Conservation (phyloP, 805 yeast species). For the Saccharomycopsis fodiens region DNA sequence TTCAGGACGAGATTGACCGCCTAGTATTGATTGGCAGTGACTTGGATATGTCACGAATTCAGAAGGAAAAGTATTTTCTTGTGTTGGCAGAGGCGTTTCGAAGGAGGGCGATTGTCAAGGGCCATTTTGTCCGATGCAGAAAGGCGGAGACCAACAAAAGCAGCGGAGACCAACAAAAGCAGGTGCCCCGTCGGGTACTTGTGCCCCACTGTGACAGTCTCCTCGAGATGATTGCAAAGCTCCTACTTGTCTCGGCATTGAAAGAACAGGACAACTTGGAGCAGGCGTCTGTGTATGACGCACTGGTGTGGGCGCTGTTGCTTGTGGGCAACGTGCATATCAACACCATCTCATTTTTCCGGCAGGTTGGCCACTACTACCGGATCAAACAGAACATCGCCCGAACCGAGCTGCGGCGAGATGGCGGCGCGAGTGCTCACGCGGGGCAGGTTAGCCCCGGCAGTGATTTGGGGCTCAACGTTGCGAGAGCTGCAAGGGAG, state of each 20-base stretch:
- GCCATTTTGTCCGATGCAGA: background rate
- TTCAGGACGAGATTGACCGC: no score
- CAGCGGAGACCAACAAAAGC: no score
- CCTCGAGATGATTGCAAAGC: slow-evolving; percentile 34
- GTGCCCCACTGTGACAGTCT: no score
- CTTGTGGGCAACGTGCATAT: slow-evolving; percentile 39
- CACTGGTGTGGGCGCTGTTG: slow-evolving; percentile 35
- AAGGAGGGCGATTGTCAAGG: slow-evolving; percentile 12
- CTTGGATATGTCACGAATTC: slow-evolving; percentile 2
- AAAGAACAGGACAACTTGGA: slow-evolving; percentile 33
- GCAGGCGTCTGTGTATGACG: slow-evolving; percentile 28
- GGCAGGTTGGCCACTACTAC: slow-evolving; percentile 29
- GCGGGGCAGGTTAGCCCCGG: no score
- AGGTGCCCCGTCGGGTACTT: no score
- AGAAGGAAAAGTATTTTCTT: slow-evolving; percentile 20
- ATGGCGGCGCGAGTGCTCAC: no score
- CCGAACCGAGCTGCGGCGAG: no score
- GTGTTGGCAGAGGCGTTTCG: slow-evolving; percentile 21
- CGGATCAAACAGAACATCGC: background rate
- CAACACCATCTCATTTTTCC: slow-evolving; percentile 36
- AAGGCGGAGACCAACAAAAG: no score
- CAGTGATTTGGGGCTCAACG: no score
- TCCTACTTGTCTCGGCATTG: slow-evolving; percentile 29
- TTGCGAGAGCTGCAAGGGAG: no score
- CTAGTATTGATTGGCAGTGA: background rate